Base-by-base conservation (phyloP, 2,329 filamentous ascomycete genomes). In the Monilinia fructicola region DNA sequence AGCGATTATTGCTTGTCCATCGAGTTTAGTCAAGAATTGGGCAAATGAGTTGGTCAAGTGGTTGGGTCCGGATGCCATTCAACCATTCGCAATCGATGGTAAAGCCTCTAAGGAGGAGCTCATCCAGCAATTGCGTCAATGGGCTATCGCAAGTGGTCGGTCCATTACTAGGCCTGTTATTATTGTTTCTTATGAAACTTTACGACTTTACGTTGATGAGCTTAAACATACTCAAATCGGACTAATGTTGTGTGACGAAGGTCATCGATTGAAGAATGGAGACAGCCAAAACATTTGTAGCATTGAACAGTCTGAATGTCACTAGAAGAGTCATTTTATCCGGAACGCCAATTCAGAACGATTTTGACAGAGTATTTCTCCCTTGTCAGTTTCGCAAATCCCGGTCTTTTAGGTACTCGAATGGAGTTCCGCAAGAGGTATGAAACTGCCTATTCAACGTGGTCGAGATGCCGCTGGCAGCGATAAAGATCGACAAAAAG, bases 311-410 rank as follows among this genome's bases (percentile, higher is more conserved):
- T 68, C 82, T 99, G 21, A 96, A 97, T 74, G 95, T 99, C 38
- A 90, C 90, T 53, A 87, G 93, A 67, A 88, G 95, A 35, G 94
- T 99, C 54, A 99, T 99, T 72, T 82, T 99, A 21, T 98, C 95
- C 0, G 95, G 95, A 68, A 99, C 95, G 1, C 95, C 95, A 0
- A 99, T 99, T 67, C 95, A 99, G 75, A 99, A 99, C 74, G 95
- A 99, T 76, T 80, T 80, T 99, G n/a, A 96, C 94, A 0, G 95
- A 99, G 76, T 99, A 99, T 78, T 99, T 97, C 74, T 89, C 95
- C 3, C 84, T 99, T 12, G 90, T 98, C 68, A 96, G 94, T 77
- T 99, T 99, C 74, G 95, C 95, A 38, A 99, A 99, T 73, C 95
- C 95, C 0, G 90, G 92, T 72, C 86, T 98, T 48, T 86, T 99